Conservation (phyloP, 768 basidiomycete genomes). For the Auriscalpium vulgare region DNA sequence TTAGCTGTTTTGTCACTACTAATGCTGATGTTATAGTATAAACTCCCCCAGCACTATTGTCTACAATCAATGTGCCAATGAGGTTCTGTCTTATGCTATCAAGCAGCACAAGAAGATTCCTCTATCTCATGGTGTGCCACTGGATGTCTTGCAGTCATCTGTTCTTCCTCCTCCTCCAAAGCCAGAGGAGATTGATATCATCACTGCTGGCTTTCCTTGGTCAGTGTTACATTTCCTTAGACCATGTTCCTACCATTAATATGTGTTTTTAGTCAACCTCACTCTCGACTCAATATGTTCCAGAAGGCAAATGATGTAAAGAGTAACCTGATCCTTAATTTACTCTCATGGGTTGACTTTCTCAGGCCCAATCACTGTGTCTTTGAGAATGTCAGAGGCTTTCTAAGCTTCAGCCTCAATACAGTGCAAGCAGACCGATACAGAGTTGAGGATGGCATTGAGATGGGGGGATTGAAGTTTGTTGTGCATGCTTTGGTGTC, state of each 20-base stretch:
- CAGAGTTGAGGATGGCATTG: slow-evolving; percentile 52
- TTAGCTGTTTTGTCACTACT: neutral
- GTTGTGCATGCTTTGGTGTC: slow-evolving; percentile 50
- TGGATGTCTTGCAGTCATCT: slow-evolving; percentile 30
- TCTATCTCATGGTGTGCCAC: slow-evolving; percentile 26
- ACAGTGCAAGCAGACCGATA: slow-evolving; percentile 30
- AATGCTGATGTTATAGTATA: slow-evolving; percentile 26
- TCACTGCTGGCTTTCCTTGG: slow-evolving; percentile 76
- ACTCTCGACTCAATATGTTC: slow-evolving; percentile 67
- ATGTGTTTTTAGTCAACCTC: slow-evolving; percentile 51
- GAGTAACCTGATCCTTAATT: slow-evolving; percentile 60
- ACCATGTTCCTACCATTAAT: neutral
- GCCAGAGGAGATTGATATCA: slow-evolving; percentile 49
- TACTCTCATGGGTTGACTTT: slow-evolving; percentile 36
- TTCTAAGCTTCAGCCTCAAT: slow-evolving; percentile 32
- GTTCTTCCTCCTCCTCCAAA: slow-evolving; percentile 38
- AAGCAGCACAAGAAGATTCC: slow-evolving; percentile 34
- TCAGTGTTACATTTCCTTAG: slow-evolving; percentile 17
- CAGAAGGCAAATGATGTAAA: slow-evolving; percentile 59
- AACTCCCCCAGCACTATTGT: slow-evolving; percentile 47
- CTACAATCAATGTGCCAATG: slow-evolving; percentile 68
- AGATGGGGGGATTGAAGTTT: slow-evolving; percentile 71
- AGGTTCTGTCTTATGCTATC: slow-evolving; percentile 49
- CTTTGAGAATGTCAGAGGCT: slow-evolving; percentile 44
- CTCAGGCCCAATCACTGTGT: slow-evolving; percentile 33